A percentile compares a stretch with the other conserved stretches of the same genome.
Evolutionary conservation across 2,329 filamentous ascomycete genomes (phyloP).

Genomic region (Hypoxylon sp.): DNA sequence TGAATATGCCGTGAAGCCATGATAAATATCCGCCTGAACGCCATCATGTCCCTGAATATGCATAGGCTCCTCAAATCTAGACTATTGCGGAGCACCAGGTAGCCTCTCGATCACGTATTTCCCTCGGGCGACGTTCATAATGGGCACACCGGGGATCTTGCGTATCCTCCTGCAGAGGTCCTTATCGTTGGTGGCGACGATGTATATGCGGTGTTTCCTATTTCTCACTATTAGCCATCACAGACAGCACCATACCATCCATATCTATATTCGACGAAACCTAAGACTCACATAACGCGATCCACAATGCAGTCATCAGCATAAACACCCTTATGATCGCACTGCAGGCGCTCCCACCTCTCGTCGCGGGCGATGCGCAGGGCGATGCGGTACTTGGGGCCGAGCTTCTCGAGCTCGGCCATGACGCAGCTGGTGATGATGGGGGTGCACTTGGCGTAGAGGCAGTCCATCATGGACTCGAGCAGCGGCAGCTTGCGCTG

Average conservation of each 20-base stretch:
- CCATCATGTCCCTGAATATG: conserved; percentile 23
- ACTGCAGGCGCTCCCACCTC: conserved; percentile 86
- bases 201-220: conserved; percentile 73
- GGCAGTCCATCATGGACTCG: conserved; percentile 87
- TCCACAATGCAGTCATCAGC: conserved; percentile 79
- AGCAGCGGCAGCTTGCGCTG: conserved; percentile 91
- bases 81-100: conserved; percentile 80
- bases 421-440: conserved; percentile 88
- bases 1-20: conserved; percentile 33
- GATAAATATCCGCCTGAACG: conserved; percentile 28
- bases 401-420: conserved; percentile 90
- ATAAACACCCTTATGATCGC: conserved; percentile 85
- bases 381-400: conserved; percentile 89
- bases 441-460: conserved; percentile 91
- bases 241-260: neutral
- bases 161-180: conserved; percentile 86
- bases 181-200: conserved; percentile 79
- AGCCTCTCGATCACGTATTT: conserved; percentile 96
- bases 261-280: neutral
- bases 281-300: conserved; percentile 49
- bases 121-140: conserved; percentile 85
- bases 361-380: conserved; percentile 87
- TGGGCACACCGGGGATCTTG: conserved; percentile 80
- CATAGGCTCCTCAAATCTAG: neutral
- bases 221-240: conserved; percentile 14